Percentiles rank a stretch among this genome's conserved stretches.
phyloP scores from a whole-genome alignment of 148 eudicot species.

The Rhododendron simsii region DNA sequence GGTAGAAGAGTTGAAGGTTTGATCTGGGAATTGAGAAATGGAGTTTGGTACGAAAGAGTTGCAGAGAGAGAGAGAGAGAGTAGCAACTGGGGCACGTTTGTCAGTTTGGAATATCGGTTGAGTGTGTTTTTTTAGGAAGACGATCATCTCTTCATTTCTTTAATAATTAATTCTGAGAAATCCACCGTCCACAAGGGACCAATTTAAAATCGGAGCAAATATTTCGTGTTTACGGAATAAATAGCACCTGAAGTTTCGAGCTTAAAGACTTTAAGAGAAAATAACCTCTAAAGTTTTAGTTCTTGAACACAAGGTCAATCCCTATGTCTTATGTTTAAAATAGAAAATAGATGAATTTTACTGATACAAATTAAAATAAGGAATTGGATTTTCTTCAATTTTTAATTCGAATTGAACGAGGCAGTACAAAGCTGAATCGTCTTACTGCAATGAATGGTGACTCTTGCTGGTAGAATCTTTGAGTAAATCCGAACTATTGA shows the following conservation, averaged over 20 bases:
- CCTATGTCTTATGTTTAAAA: neutral
- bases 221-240: accelerated
- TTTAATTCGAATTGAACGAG: neutral
- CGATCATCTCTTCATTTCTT: neutral
- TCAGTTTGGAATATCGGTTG: neutral
- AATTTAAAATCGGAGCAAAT: too few species aligned
- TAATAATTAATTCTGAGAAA: too few species aligned
- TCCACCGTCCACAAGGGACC: too few species aligned
- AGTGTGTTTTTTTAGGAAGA: neutral
- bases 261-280: accelerated
- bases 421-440: too few species aligned
- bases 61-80: neutral
- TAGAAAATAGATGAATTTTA: too few species aligned
- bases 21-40: neutral
- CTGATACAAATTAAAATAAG: neutral
- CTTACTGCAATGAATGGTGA: too few species aligned
- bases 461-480: too few species aligned
- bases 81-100: neutral
- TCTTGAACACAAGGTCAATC: neutral
- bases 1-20: neutral
- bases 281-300: too few species aligned
- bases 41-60: neutral
- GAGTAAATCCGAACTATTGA: neutral
- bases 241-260: too few species aligned
- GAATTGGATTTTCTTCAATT: too few species aligned